Percentiles rank a stretch among this genome's conserved stretches.
Evolutionary conservation across 2,329 filamentous ascomycete genomes (phyloP).

Genomic region (Aureobasidium sp.): DNA sequence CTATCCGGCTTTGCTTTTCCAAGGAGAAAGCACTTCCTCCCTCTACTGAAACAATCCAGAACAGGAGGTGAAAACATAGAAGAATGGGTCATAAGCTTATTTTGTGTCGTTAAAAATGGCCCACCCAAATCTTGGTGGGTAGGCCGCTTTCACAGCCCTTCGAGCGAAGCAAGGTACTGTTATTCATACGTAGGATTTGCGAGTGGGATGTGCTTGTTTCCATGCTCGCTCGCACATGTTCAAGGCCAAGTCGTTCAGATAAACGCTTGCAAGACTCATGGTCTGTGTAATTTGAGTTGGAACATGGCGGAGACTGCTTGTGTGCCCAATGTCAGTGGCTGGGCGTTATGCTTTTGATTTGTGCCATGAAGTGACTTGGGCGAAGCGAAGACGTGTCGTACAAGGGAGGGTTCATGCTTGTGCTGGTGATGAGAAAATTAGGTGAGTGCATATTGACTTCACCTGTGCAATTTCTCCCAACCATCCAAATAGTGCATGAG

Average conservation of each 20-base stretch:
- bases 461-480: slow-evolving; percentile 15
- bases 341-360: background rate
- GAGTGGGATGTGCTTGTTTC: background rate
- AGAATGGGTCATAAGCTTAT: background rate
- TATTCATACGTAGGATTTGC: background rate
- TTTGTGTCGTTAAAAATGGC: background rate
- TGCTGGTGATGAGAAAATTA: background rate
- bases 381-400: background rate
- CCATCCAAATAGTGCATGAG: slow-evolving; percentile 15
- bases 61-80: background rate
- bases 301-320: background rate
- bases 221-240: background rate
- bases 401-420: background rate
- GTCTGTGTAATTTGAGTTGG: background rate
- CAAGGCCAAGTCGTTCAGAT: background rate
- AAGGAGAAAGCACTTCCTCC: background rate
- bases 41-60: background rate
- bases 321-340: slow-evolving; percentile 10
- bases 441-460: slow-evolving; percentile 6
- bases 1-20: background rate
- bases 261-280: background rate
- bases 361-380: background rate
- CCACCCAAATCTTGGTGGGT: background rate
- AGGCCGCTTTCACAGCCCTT: background rate
- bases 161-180: background rate